phyloP scores from a whole-genome alignment of 2,329 filamentous ascomycete genomes.

The Pseudogymnoascus sp. region DNA sequence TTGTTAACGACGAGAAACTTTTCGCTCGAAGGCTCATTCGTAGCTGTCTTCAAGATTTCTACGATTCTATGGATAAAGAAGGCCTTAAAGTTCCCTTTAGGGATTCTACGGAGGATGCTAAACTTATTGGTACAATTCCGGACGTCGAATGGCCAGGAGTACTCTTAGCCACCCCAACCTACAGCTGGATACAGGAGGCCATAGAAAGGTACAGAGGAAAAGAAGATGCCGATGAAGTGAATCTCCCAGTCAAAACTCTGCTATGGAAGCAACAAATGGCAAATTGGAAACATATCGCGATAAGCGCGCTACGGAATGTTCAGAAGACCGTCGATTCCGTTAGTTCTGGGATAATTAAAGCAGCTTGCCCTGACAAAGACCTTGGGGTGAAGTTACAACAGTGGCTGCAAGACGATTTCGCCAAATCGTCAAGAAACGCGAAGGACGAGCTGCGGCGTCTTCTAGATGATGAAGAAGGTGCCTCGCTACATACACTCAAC shows the following conservation, averaged over 20 bases:
- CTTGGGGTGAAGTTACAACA: conserved; percentile 13
- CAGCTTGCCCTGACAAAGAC: conserved; percentile 14
- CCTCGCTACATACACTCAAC: conserved; percentile 16
- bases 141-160: conserved; percentile 9
- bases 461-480: conserved; percentile 12
- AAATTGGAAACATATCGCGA: conserved; percentile 15
- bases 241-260: conserved; percentile 14
- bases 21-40: conserved; percentile 13
- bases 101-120: conserved; percentile 9
- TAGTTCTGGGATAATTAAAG: conserved; percentile 13
- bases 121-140: neutral
- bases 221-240: conserved; percentile 15
- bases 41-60: conserved; percentile 11
- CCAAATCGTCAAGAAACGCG: conserved; percentile 11
- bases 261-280: conserved; percentile 15
- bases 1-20: conserved; percentile 1
- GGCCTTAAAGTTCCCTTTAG: conserved; percentile 10
- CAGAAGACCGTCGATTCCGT: conserved; percentile 12
- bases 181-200: conserved; percentile 14
- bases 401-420: conserved; percentile 15
- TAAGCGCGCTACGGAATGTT: conserved; percentile 7
- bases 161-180: conserved; percentile 11
- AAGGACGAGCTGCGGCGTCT: conserved; percentile 14
- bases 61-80: conserved; percentile 8
- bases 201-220: conserved; percentile 14